These are phyloP conservation scores for Auriscalpium orientale DNA, from an alignment of 768 basidiomycete species.

Conservation along the genomic window DNA sequence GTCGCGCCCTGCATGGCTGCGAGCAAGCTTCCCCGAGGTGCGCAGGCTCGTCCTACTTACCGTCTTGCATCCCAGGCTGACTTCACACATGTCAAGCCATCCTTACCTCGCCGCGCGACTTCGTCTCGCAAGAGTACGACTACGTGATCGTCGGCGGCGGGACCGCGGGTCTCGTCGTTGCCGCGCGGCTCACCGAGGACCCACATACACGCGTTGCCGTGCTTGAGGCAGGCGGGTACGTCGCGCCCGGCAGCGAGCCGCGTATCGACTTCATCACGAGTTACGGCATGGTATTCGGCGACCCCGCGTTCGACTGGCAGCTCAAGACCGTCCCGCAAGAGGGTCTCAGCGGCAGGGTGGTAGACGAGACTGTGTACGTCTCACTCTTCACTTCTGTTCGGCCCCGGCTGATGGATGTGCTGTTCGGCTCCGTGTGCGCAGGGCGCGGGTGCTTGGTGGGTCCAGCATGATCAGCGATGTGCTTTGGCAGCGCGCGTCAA, in stretches of 20 bases:
- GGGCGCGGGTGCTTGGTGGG: conserved; percentile 10
- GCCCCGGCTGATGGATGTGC: not conserved
- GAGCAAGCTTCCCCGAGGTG: not conserved
- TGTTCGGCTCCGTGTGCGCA: not conserved
- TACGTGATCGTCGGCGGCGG: conserved; percentile 12
- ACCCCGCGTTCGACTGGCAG: conserved; percentile 8
- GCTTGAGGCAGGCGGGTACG: conserved; percentile 24
- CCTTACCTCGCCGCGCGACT: conserved; percentile 2
- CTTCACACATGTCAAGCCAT: not conserved
- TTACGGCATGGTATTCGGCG: conserved; percentile 10
- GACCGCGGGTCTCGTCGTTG: conserved; percentile 25
- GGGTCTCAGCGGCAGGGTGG: conserved; percentile 7
- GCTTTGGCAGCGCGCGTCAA: conserved; percentile 14
- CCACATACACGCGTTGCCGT: conserved; percentile 20
- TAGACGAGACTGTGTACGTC: conserved; percentile 9
- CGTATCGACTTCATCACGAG: conserved; percentile 8
- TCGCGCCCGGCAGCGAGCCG: conserved; percentile 9
- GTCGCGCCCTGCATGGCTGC: too few relatives aligned
- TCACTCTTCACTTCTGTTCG: not conserved
- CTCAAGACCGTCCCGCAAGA: conserved; percentile 12
- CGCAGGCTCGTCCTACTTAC: not conserved
- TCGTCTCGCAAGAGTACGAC: conserved; percentile 9
- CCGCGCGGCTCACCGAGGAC: conserved; percentile 21
- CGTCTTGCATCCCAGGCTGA: not conserved
- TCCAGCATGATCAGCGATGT: conserved; percentile 15